Base-by-base conservation (phyloP, 2,329 filamentous ascomycete genomes). In the Aspergillus uvarum region DNA sequence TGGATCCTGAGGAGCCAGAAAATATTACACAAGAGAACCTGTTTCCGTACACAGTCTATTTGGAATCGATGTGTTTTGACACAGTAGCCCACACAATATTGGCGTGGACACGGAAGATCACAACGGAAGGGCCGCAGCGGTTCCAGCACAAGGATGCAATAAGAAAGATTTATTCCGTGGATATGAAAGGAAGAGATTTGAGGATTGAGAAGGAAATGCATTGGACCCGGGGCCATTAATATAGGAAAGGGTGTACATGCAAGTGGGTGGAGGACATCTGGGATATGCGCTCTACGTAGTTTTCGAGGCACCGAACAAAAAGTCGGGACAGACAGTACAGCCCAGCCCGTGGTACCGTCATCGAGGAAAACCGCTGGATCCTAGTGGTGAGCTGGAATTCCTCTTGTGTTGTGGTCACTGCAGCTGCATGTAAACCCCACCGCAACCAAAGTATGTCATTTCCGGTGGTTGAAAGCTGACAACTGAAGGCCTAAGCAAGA, bases 341-440 rank as follows among this genome's bases (percentile, higher is more conserved):
- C 56, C 65, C 61, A 56, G 52, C 56, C 65, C 61, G 56, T 67
- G 65, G 65, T 54, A 57, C 59, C 60, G 59, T 60, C 61, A 60
- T 67, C 54, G 55, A 67, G 58, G 53, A 63, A 51, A 51, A 63
- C 12, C 44, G 48, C 32, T 48, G 50, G 38, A 55, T 50, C 48
- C 42, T 26, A 55, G 42, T 59, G 55, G 59, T 48, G 52, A 47
- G 35, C 16, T 6, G n/a, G 10, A 22, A 26, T 51, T 54, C 38
- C 35, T 49, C 31, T 14, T 51, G 22, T 56, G 52, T 22, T 42
- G n/a, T 50, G 14, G 49, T 52, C 21, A 31, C 44, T 16, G 12
- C 38, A n/a, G 21, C 38, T 54, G 53, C 49, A 38, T 29, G 19
- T 35, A 32, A 48, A 52, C 59, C 48, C 53, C 59, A 59, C 59